phyloP scores from a whole-genome alignment of 768 basidiomycete genomes.

The Russula sp. region DNA sequence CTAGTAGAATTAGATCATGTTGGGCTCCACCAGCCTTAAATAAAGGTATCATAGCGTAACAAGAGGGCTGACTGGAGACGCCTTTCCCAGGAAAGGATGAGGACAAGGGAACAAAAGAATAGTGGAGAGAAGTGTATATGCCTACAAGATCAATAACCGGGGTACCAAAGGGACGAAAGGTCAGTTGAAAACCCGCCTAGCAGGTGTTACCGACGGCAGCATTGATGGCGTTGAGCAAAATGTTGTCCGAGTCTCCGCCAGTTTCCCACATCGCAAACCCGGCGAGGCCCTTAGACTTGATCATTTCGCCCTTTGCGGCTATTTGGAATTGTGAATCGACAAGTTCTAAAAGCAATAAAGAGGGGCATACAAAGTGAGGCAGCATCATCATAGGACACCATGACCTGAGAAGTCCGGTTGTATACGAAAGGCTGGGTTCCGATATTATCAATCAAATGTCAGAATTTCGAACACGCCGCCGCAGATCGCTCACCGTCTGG shows the following conservation, averaged over 20 bases:
- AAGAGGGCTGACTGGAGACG: not conserved
- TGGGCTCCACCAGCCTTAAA: no score
- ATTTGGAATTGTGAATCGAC: not conserved
- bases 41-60: not conserved
- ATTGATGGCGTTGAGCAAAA: conserved; percentile 31
- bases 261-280: conserved; percentile 43
- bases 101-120: not conserved
- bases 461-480: not conserved
- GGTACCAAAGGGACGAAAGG: not conserved
- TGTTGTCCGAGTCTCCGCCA: conserved; percentile 35
- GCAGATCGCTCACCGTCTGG: conserved; percentile 25
- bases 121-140: no score
- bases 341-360: not conserved
- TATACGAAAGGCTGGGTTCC: conserved; percentile 29
- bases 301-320: conserved; percentile 40
- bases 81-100: no score
- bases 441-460: not conserved
- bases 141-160: not conserved
- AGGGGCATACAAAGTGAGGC: conserved; percentile 25
- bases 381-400: conserved; percentile 33
- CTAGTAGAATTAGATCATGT: no score
- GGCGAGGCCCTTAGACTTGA: conserved; percentile 28
- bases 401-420: conserved; percentile 24
- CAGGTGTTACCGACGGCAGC: conserved; percentile 4
- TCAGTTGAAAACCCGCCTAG: not conserved